Conservation (phyloP, 2,329 filamentous ascomycete species). For the Thielaviopsis euricoi region DNA sequence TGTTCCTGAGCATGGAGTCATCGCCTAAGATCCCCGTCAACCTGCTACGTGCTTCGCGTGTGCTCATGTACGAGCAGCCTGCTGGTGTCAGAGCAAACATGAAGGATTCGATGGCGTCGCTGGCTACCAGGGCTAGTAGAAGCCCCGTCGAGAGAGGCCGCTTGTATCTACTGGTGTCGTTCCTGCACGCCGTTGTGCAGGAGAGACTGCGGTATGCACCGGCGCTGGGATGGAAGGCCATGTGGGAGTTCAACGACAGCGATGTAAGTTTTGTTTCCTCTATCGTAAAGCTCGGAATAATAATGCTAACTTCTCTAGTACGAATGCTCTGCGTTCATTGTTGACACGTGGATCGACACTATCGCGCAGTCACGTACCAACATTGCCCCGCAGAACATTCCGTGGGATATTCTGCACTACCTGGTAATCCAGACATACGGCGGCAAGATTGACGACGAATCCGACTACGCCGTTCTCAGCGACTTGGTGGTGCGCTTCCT, state of each 20-base stretch:
- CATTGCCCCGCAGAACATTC: slow-evolving; percentile 81
- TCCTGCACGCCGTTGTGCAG: slow-evolving; percentile 90
- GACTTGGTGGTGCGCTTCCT: slow-evolving; percentile 62
- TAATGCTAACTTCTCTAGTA: slow-evolving; percentile 34
- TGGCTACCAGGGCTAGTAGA: slow-evolving; percentile 60
- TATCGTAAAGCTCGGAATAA: not conserved
- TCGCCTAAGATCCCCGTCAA: slow-evolving; percentile 96
- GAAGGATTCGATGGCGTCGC: slow-evolving; percentile 84
- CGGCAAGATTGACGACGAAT: slow-evolving; percentile 88
- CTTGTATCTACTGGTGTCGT: slow-evolving; percentile 79
- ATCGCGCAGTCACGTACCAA: slow-evolving; percentile 77
- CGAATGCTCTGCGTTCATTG: slow-evolving; percentile 90
- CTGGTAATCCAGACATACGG: slow-evolving; percentile 91
- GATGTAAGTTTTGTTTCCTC: slow-evolving; percentile 50
- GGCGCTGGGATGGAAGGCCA: slow-evolving; percentile 88
- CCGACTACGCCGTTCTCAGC: slow-evolving; percentile 59
- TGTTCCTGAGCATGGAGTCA: slow-evolving; percentile 97
- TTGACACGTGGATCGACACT: slow-evolving; percentile 83
- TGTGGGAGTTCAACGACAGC: slow-evolving; percentile 99
- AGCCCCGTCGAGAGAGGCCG: slow-evolving; percentile 80
- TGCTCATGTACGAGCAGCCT: slow-evolving; percentile 96
- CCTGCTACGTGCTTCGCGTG: slow-evolving; percentile 75
- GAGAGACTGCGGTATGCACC: slow-evolving; percentile 90
- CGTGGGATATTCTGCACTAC: slow-evolving; percentile 88
- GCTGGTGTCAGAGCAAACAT: slow-evolving; percentile 94